Evolutionary conservation across 805 yeast genomes (phyloP), one percentile per base, ranked within the genome.

Genomic region (Saccharomycopsis microspora): DNA sequence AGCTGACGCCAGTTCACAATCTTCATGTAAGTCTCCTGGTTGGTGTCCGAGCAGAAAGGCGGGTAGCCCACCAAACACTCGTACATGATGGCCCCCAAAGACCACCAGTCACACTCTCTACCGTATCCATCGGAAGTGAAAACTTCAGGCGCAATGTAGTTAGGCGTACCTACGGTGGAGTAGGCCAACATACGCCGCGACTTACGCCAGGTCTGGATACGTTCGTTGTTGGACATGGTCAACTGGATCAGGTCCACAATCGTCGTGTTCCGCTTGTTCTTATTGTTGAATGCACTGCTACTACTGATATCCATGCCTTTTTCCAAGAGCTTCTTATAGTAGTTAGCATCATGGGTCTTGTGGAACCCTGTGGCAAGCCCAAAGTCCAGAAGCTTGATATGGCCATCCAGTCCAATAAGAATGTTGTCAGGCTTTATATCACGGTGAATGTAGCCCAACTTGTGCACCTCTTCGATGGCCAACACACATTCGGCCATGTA

Each of bases 71-170:
- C 85, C 53, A 88, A 68, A 68, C 97, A 88, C 71, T 88, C 97
- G 64, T 83, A 88, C 97, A 88, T 89, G 60, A 88, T 88, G 1
- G 96, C 95, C 32, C 97, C 97, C 41, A 88, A 66, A 5, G 95
- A 84, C 97, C 97, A 88, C 97, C 97, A 88, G 64, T 88, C 97
- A 66, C 97, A 88, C 61, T 88, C 96, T 66, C 87, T 95, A 8
- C 96, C 95, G 64, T 88, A 88, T 4, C 97, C 97, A 67, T 88
- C 93, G 57, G 87, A 87, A 43, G 86, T 71, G 58, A 88, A 88
- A 52, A 88, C 89, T 62, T 88, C 97, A 0, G 97, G 97, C 1
- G 96, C 96, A 64, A 88, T 88, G 62, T 88, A 88, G 63, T 88
- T 96, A 0, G 97, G 97, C 0, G 97, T 88, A 42, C 97, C 97